phyloP scores from a whole-genome alignment of 2,329 filamentous ascomycete species.

The Coniochaeta prunicola region DNA sequence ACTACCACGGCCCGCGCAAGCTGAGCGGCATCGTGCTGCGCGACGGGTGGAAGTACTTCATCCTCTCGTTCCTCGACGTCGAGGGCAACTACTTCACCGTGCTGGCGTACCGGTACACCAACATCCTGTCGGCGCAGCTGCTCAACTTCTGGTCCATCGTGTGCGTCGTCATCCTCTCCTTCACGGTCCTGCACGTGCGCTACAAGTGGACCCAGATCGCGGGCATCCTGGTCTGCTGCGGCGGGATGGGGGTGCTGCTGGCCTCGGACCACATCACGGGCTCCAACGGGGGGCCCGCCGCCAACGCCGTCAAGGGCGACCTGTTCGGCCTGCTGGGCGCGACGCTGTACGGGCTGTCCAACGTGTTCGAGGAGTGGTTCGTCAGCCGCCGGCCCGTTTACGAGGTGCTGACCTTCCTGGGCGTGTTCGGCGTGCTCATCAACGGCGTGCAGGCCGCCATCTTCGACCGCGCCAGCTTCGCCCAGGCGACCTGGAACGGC shows the following conservation, averaged over 20 bases:
- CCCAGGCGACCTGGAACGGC: slow-evolving; percentile 55
- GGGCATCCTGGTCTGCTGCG: slow-evolving; percentile 86
- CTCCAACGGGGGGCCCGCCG: slow-evolving; percentile 57
- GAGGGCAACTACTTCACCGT: slow-evolving; percentile 98
- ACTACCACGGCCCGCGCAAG: slow-evolving; percentile 67
- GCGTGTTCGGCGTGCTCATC: slow-evolving; percentile 81
- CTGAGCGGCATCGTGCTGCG: slow-evolving; percentile 56
- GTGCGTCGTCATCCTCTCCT: slow-evolving; percentile 79
- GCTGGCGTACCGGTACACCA: slow-evolving; percentile 86
- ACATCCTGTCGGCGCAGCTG: slow-evolving; percentile 84
- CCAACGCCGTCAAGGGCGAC: slow-evolving; percentile 82
- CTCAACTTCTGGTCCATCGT: slow-evolving; percentile 99
- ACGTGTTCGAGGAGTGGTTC: slow-evolving; percentile 91
- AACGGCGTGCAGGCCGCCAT: slow-evolving; percentile 87
- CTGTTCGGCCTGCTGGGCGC: slow-evolving; percentile 86
- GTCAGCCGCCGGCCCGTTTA: slow-evolving; percentile 82
- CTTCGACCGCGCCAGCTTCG: slow-evolving; percentile 75
- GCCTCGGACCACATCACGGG: slow-evolving; percentile 81
- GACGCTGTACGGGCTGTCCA: slow-evolving; percentile 83
- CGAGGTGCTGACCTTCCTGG: slow-evolving; percentile 88
- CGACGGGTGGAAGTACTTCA: slow-evolving; percentile 90
- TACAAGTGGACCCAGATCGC: slow-evolving; percentile 81
- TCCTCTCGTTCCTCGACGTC: slow-evolving; percentile 88
- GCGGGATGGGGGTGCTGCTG: slow-evolving; percentile 81
- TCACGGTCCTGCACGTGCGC: slow-evolving; percentile 74